These are phyloP conservation scores for Kalanchoe fedtschenkoi DNA, from an alignment of 164 flowering plant species.

Conservation along the genomic window DNA sequence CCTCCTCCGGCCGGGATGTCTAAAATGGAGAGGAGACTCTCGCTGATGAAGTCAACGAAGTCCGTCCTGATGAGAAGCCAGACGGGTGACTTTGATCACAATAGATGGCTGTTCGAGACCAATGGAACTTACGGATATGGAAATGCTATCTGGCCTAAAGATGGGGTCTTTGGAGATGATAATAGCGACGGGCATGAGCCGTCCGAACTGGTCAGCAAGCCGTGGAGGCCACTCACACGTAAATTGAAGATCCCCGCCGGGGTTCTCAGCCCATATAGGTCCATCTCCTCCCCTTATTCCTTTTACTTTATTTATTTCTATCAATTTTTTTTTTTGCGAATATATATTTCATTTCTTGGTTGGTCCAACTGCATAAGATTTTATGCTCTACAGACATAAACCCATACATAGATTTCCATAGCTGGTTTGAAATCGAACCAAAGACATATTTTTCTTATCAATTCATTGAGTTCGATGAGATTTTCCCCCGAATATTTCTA, in stretches of 20 bases:
- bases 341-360: too few relatives aligned
- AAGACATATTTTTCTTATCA: too few relatives aligned
- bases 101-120: conserved; percentile 68
- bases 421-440: too few relatives aligned
- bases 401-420: too few relatives aligned
- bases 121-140: conserved; percentile 83
- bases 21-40: conserved; percentile 47
- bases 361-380: too few relatives aligned
- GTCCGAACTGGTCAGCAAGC: conserved; percentile 49
- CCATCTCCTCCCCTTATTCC: background rate
- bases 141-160: conserved; percentile 78
- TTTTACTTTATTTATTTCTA: too few relatives aligned
- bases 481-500: too few relatives aligned
- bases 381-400: too few relatives aligned
- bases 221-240: conserved; percentile 81
- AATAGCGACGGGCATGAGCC: conserved; percentile 27
- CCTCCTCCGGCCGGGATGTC: conserved; percentile 36
- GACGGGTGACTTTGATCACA: conserved; percentile 75
- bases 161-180: conserved; percentile 28
- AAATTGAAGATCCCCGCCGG: conserved; percentile 62
- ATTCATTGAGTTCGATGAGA: too few relatives aligned
- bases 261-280: conserved; percentile 75
- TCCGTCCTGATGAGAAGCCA: conserved; percentile 62
- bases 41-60: conserved; percentile 56
- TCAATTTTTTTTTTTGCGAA: too few relatives aligned